Base-by-base conservation (phyloP, 2,329 filamentous ascomycete species). In the Colletotrichum gigasporum region DNA sequence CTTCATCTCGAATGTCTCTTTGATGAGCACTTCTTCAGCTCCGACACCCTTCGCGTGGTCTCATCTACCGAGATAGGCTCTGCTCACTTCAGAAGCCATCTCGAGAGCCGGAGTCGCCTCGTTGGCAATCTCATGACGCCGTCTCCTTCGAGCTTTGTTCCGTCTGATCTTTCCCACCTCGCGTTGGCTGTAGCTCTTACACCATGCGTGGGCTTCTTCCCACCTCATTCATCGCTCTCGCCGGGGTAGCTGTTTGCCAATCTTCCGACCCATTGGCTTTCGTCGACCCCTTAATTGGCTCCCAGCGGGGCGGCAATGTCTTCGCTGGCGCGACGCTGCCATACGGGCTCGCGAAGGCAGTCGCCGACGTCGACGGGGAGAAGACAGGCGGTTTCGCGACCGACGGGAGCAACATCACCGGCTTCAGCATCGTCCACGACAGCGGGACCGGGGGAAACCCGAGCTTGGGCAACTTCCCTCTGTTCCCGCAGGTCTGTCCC, bases 341-440 rank as follows among this genome's bases (percentile, higher is more conserved):
- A 3, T 87, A 85, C 68, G 84, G 82, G 35, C 82, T 87, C 73
- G 85, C 83, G 34, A 87, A 87, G 70, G 82, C 84, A 2, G 83
- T 85, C 3, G 82, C 84, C 28, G 83, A 87, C 68, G 83, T 84
- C 2, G 71, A 81, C 45, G 77, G 78, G 3, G 74, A 80, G 65
- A 81, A 81, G 55, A 80, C 79, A 5, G 80, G 78, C 5, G 80
- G 80, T 11, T 82, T 82, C 65, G 71, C 80, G 10, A 81, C 78
- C 3, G 83, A 86, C 66, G 80, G 80, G 1, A 77, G 76, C 34
- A 77, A 77, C 22, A 76, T 87, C 50, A 82, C 80, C 3, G 85
- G 85, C 3, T 87, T 87, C 71, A 80, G 78, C n/a, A 70, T 76
- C 50, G 74, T 78, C 54, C 80, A 83, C 66, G 80, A 83, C 70